Base-by-base conservation (phyloP, 371 early-diverging fungal species). In the Actinomortierella wolfii region DNA sequence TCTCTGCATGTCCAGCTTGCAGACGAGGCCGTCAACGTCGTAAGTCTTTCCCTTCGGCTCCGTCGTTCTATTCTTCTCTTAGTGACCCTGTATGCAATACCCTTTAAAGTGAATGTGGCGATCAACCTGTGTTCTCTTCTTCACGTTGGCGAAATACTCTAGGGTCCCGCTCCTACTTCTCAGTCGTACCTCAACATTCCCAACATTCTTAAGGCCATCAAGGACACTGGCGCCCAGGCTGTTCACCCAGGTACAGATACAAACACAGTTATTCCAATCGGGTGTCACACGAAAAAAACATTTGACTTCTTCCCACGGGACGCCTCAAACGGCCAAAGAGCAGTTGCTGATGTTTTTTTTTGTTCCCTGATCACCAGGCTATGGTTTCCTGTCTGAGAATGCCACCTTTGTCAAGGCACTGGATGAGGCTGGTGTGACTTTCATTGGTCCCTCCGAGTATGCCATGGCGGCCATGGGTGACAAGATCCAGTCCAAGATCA, bases 401-500 rank as follows among this genome's bases (percentile, higher is more conserved):
- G 78, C 88, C 1, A 70, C 81, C 49, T 94, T 94, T 81, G 91
- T 89, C 25, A 80, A 89, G 68, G 78, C 82, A 41, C 83, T 93
- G 34, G 83, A 83, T 43, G 73, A 81, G 5, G 84, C 80, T 6
- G 89, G 89, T 21, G 87, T 92, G 34, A 76, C 80, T 40, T 94
- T 93, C 63, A 93, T 94, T 63, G 94, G 94, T 11, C 94, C 94
- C 28, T 76, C 77, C 2, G 85, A 86, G 52, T 76, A 83, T 43
- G 88, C 94, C 41, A 96, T 97, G 84, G 88, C 88, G 11, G 84
- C 86, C 40, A 94, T 97, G 92, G 98, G 98, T 59, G 96, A 96
- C 83, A 97, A 97, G 83, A 92, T 95, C 58, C 85, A 87, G 73
- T 80, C 80, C 61, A 94, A 94, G 86, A 92, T 89, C 64, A 90